phyloP scores from a whole-genome alignment of 2,329 filamentous ascomycete species.

The Setomelanomma holmii region DNA sequence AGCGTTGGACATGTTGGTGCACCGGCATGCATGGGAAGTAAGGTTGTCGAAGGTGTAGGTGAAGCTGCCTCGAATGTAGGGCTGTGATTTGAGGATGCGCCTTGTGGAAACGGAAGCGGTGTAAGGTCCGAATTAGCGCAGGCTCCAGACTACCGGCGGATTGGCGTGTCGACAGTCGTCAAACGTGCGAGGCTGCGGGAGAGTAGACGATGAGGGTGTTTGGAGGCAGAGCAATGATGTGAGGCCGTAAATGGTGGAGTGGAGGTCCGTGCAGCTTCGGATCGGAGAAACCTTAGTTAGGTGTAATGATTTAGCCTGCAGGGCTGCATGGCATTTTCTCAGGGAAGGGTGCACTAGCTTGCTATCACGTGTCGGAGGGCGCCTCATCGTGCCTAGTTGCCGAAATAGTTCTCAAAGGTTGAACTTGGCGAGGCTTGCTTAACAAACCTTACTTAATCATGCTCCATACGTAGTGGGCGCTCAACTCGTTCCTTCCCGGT shows the following conservation, averaged over 20 bases:
- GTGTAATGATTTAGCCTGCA: no score
- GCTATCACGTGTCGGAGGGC: neutral
- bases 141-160: conserved; percentile 22
- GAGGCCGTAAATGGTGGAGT: neutral
- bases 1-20: conserved; percentile 58
- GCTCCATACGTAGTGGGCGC: no score
- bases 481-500: no score
- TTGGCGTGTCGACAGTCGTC: conserved; percentile 17
- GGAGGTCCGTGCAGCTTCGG: neutral
- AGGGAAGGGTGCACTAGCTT: neutral
- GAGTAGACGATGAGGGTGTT: conserved; percentile 18
- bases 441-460: conserved; percentile 3
- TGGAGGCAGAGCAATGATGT: conserved; percentile 8
- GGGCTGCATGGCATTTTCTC: neutral
- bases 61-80: conserved; percentile 22
- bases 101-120: conserved; percentile 15
- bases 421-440: conserved; percentile 23
- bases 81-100: conserved; percentile 6
- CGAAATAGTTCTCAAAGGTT: conserved; percentile 11
- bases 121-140: conserved; percentile 11
- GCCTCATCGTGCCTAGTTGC: conserved; percentile 4
- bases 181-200: conserved; percentile 13
- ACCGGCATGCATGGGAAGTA: conserved; percentile 51
- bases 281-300: conserved; percentile 5
- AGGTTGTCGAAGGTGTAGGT: conserved; percentile 15